Percentiles rank a stretch among this genome's conserved stretches.
Conservation (phyloP, 2,329 filamentous ascomycete species). For the Emergomyces africanus region DNA sequence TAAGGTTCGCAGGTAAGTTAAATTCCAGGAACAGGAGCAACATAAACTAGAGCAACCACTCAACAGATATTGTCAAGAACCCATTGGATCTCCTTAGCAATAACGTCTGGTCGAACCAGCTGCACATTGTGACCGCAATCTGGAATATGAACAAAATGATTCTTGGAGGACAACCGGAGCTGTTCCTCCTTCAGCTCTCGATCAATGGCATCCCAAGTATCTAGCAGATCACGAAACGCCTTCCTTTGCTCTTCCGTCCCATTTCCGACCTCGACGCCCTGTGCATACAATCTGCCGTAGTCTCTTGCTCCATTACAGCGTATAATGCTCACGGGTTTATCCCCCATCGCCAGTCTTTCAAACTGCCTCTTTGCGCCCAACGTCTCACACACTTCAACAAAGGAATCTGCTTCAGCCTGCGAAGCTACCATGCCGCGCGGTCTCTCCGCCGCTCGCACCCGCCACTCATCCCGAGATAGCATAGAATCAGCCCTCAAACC, state of each 20-base stretch:
- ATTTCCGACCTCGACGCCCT: conserved; percentile 21
- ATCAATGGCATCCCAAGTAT: conserved; percentile 19
- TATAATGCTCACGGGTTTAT: conserved; percentile 25
- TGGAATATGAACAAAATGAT: conserved; percentile 18
- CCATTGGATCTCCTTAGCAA: conserved; percentile 26
- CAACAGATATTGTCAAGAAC: conserved; percentile 13
- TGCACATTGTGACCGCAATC: conserved; percentile 30
- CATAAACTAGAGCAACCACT: not conserved
- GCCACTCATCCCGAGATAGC: conserved; percentile 24
- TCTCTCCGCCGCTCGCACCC: conserved; percentile 19
- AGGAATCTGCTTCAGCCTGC: conserved; percentile 14
- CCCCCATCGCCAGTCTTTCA: conserved; percentile 15
- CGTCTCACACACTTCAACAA: conserved; percentile 16
- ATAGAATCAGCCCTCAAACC: conserved; percentile 18
- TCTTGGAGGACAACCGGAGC: conserved; percentile 19
- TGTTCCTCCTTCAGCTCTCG: conserved; percentile 21
- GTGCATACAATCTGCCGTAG: conserved; percentile 22
- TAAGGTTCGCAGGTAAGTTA: not conserved
- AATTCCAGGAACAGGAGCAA: not conserved
- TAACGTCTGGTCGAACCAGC: conserved; percentile 23
- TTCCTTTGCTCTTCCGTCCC: conserved; percentile 20
- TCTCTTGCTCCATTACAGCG: conserved; percentile 21
- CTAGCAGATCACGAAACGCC: conserved; percentile 19
- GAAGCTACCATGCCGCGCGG: conserved; percentile 12
- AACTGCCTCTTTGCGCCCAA: conserved; percentile 22